These are phyloP conservation scores for Moelleriella libera DNA, from an alignment of 2,329 filamentous ascomycete genomes.

Conservation along the genomic window DNA sequence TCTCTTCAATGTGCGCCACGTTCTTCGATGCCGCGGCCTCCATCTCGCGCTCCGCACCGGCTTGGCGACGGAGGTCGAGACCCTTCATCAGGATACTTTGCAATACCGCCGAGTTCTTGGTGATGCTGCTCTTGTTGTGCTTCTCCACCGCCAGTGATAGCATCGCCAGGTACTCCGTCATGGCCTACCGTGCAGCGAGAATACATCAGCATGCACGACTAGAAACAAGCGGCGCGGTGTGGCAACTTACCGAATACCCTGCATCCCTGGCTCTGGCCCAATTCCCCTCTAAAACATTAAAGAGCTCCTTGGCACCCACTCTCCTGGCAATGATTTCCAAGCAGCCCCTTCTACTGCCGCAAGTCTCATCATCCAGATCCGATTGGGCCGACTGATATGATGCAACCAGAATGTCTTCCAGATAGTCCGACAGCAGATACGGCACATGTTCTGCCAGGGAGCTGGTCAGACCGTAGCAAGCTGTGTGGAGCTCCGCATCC, in stretches of 20 bases:
- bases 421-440: conserved; percentile 72
- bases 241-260: conserved; percentile 43
- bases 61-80: conserved; percentile 51
- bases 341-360: conserved; percentile 53
- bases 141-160: conserved; percentile 60
- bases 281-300: conserved; percentile 57
- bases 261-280: conserved; percentile 51
- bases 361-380: conserved; percentile 44
- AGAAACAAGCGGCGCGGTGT: too few relatives aligned
- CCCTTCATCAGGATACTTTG: conserved; percentile 46
- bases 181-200: conserved; percentile 30
- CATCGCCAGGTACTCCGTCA: conserved; percentile 54
- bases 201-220: too few relatives aligned
- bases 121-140: conserved; percentile 64
- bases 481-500: conserved; percentile 60
- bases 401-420: conserved; percentile 57
- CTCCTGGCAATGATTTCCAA: conserved; percentile 63
- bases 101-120: conserved; percentile 59
- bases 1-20: conserved; percentile 46
- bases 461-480: conserved; percentile 66
- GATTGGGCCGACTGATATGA: conserved; percentile 59
- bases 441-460: conserved; percentile 72
- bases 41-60: conserved; percentile 31
- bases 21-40: conserved; percentile 28
- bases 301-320: conserved; percentile 62